Evolutionary conservation across 2,329 filamentous ascomycete genomes (phyloP), one percentile per base, ranked within the genome.

Genomic region (Elsinoe fawcettii): DNA sequence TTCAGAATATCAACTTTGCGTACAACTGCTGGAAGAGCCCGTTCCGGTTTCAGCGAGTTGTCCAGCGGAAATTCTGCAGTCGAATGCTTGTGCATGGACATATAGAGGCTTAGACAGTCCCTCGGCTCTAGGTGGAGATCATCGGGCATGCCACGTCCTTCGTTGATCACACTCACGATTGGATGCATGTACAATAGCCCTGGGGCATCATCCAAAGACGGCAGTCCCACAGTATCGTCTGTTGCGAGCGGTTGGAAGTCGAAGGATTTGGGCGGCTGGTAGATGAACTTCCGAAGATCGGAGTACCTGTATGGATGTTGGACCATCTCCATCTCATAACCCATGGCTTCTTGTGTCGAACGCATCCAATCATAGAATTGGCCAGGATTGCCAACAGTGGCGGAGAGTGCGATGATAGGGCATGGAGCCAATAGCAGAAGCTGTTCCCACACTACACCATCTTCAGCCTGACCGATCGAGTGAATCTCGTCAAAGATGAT

Each of bases 401-500:
- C 88, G 1, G 87, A 91, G 1, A 92, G 77, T 0, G 87, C 87
- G 61, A 91, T 86, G 51, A 92, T 87, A 0, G 86, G 87, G 62
- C 86, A 91, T 1, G 86, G 86, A 0, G 86, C 80, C 60, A 89
- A 76, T 1, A 91, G 76, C 1, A 91, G 73, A 2, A 92, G 75
- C 65, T 91, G 87, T 64, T 92, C 87, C 87, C 86, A 92, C 2
- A 90, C 76, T 1, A 90, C 73, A 55, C 87, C 87, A 62, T 91
- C 87, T 6, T 90, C 84, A 0, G 83, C 80, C 66, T 90, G 83
- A 0, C 87, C 86, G 59, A 92, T 91, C 32, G 82, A 89, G 67
- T 92, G 87, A 1, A 91, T 83, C 71, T 92, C 87, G 65, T 92
- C 87, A 59, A 91, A 91, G 53, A 91, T 89, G 66, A 91, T 90